Evolutionary conservation across 164 flowering plant genomes (phyloP).

Genomic region (Chimonanthus salicifolius): DNA sequence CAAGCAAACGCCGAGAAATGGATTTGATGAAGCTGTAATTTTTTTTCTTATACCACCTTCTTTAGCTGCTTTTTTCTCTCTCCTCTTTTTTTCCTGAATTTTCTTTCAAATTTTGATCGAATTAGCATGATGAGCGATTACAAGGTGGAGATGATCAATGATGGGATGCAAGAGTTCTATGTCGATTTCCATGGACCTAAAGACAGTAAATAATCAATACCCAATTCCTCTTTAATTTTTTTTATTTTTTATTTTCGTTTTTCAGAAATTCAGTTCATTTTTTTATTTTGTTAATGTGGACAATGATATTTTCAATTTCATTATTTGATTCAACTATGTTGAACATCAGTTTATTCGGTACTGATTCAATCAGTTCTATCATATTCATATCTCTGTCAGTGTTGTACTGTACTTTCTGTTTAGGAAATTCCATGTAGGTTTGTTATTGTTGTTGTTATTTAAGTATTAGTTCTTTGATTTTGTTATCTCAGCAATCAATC

Average conservation of each 20-base stretch:
- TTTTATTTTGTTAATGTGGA: too few species aligned
- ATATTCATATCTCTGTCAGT: too few species aligned
- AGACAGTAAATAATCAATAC: conserved; percentile 56
- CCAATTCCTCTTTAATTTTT: conserved; percentile 5
- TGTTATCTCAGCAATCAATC: too few species aligned
- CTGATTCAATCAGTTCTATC: too few species aligned
- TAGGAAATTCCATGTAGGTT: too few species aligned
- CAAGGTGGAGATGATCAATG: conserved; percentile 88
- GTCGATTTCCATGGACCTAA: conserved; percentile 88
- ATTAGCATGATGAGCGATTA: conserved; percentile 33
- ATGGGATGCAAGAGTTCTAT: conserved; percentile 91
- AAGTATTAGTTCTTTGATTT: too few species aligned
- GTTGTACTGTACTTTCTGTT: too few species aligned
- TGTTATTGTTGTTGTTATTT: too few species aligned
- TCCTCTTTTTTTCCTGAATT: conserved; percentile 2
- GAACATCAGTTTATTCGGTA: too few species aligned
- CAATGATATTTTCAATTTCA: too few species aligned
- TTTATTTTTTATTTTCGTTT: background rate
- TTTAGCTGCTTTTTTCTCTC: background rate
- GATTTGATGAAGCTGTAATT: conserved; percentile 72
- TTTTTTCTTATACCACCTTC: background rate
- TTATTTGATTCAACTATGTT: too few species aligned
- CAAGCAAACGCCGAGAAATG: conserved; percentile 78
- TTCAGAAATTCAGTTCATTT: too few species aligned
- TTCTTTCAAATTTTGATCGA: background rate